Percentiles rank a stretch among this genome's conserved stretches.
Conservation (phyloP, 441 rosid species). For the Biscutella laevigata region DNA sequence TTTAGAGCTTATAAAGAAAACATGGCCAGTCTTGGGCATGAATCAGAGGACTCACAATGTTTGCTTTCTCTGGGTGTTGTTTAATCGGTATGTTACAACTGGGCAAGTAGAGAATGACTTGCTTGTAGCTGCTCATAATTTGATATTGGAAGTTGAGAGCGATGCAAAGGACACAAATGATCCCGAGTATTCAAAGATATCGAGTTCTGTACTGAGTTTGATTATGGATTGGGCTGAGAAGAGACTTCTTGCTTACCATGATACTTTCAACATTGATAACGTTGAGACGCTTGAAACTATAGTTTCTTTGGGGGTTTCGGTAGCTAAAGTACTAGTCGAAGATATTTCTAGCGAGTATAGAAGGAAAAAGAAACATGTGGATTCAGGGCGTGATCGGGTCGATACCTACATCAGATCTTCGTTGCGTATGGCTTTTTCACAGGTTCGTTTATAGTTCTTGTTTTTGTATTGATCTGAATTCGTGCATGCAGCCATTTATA, state of each 20-base stretch:
- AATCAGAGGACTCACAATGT: conserved; percentile 50
- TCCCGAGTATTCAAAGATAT: conserved; percentile 32
- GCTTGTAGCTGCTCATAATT: conserved; percentile 51
- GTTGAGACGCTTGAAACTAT: conserved; percentile 50
- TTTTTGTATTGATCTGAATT: neutral
- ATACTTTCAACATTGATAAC: conserved; percentile 41
- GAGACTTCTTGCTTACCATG: conserved; percentile 51
- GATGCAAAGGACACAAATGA: conserved; percentile 38
- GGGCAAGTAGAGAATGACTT: conserved; percentile 56
- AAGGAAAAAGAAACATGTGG: conserved; percentile 35
- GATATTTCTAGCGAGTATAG: conserved; percentile 41
- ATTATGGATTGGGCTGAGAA: conserved; percentile 57
- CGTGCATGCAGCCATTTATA: neutral
- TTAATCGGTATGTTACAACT: conserved; percentile 45
- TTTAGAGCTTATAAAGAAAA: conserved; percentile 56
- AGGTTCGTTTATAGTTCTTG: conserved; percentile 31
- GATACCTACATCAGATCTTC: conserved; percentile 58
- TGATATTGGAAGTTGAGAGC: conserved; percentile 45
- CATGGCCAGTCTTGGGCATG: conserved; percentile 58
- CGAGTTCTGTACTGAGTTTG: conserved; percentile 36
- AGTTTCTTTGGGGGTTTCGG: conserved; percentile 42
- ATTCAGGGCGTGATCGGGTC: conserved; percentile 38
- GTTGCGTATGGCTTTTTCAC: conserved; percentile 39
- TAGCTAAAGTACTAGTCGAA: conserved; percentile 42
- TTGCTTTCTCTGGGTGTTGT: conserved; percentile 58